Evolutionary conservation across 164 flowering plant species (phyloP), one percentile per base, ranked within the genome.

Genomic region (Buxus sempervirens): DNA sequence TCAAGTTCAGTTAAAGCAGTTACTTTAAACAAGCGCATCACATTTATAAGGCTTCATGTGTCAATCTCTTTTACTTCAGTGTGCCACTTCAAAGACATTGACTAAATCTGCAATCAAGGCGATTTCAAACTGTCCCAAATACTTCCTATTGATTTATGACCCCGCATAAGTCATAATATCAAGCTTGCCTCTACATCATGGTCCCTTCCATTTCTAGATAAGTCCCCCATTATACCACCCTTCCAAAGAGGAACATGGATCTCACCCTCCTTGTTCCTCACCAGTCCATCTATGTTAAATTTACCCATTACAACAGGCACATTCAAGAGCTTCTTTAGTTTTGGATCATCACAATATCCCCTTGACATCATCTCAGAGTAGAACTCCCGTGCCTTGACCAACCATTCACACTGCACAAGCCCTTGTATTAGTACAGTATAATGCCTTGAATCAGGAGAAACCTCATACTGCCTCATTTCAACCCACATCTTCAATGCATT

Each of bases 281-380:
- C 62, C 23, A 26, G 41, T 54, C 61, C 62, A 60, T 65, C 60
- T 73, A 65, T 66, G 22, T 54, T 60, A 58, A 21, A 66, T 57
- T 9, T 53, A 62, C 63, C 69, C n/a, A 66, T 68, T 69, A 19
- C 60, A 18, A 25, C 72, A 22, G 77, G 72, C 54, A 71, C 76
- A 68, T 74, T 77, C 69, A 91, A 72, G 24, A 90, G 81, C 73
- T 79, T 84, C 72, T 78, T 74, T 13, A 91, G 76, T 75, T 84
- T 86, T 62, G 97, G 96, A 76, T 94, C 90, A 63, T 76, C 87
- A 16, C 49, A 32, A 67, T 82, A 80, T 58, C 90, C 90, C 22
- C 72, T 80, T 15, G 79, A 76, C 54, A 26, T 82, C 96, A 91
- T 91, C 78, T 90, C 92, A 59, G 63, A 62, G 70, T 87, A 79